A percentile compares a stretch with the other conserved stretches of the same genome.
phyloP scores from a whole-genome alignment of 2,329 filamentous ascomycete species.

The Paraphaeosphaeria minitans region DNA sequence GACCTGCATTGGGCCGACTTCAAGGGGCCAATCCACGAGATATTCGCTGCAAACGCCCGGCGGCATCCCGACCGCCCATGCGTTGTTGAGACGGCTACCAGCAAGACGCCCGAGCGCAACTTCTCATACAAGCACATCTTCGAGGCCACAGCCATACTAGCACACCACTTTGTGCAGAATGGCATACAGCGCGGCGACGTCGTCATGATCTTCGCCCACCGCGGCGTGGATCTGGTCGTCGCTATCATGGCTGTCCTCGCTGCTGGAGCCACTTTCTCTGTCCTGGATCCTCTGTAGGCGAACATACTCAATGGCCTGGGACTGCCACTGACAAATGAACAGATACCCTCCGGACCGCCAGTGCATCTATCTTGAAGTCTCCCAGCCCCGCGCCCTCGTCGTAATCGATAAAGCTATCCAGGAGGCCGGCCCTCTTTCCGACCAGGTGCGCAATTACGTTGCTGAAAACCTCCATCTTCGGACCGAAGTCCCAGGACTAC shows the following conservation, averaged over 20 bases:
- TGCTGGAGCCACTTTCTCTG: conserved; percentile 64
- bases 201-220: conserved; percentile 89
- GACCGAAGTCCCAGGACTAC: conserved; percentile 74
- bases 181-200: conserved; percentile 82
- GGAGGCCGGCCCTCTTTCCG: conserved; percentile 68
- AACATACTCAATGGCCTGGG: background rate
- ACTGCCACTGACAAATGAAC: conserved; percentile 28
- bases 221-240: conserved; percentile 77
- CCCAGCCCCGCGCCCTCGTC: conserved; percentile 73
- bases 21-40: conserved; percentile 70
- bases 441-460: conserved; percentile 70
- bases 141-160: conserved; percentile 79
- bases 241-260: conserved; percentile 76
- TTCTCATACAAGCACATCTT: conserved; percentile 89
- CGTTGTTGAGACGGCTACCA: conserved; percentile 67
- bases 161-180: conserved; percentile 75
- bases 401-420: conserved; percentile 73
- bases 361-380: conserved; percentile 81
- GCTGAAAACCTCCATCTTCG: conserved; percentile 73
- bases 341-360: conserved; percentile 81
- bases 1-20: conserved; percentile 72
- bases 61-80: conserved; percentile 71
- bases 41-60: conserved; percentile 70
- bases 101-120: conserved; percentile 60
- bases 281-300: conserved; percentile 74